Percentiles rank a stretch among this genome's conserved stretches.
These are phyloP conservation scores for Blastomyces parvus DNA, from an alignment of 2,329 filamentous ascomycete genomes.

Conservation along the genomic window DNA sequence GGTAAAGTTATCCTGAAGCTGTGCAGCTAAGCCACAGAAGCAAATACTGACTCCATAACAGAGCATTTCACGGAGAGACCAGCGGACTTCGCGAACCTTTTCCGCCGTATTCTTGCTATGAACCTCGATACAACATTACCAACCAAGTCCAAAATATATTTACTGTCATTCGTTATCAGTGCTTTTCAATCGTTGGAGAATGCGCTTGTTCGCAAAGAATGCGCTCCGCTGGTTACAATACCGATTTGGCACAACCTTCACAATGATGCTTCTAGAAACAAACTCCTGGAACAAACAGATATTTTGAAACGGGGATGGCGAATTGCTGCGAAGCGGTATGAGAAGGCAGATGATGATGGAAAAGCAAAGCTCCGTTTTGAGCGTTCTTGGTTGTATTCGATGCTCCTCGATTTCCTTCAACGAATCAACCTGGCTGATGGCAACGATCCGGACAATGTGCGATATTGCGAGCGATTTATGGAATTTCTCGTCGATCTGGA, in stretches of 20 bases:
- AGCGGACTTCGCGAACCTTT: conserved; percentile 76
- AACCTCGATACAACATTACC: conserved; percentile 62
- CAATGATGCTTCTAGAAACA: conserved; percentile 63
- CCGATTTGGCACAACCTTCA: conserved; percentile 91
- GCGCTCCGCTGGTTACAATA: conserved; percentile 87
- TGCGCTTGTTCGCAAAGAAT: conserved; percentile 84
- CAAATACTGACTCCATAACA: not conserved
- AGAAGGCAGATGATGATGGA: conserved; percentile 67
- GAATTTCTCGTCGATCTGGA: conserved; percentile 85
- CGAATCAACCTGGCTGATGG: conserved; percentile 51
- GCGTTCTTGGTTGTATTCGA: conserved; percentile 81
- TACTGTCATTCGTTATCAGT: conserved; percentile 82
- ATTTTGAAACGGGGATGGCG: conserved; percentile 85
- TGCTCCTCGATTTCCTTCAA: conserved; percentile 73
- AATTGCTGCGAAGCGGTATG: conserved; percentile 73
- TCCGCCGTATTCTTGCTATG: conserved; percentile 82
- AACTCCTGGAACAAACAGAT: conserved; percentile 60
- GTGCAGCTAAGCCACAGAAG: not conserved
- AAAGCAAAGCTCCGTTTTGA: conserved; percentile 82
- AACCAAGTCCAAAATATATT: conserved; percentile 60
- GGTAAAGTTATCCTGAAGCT: conserved; percentile 37
- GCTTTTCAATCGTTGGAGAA: conserved; percentile 92
- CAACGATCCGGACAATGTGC: conserved; percentile 49
- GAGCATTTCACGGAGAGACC: conserved; percentile 63
- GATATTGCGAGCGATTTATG: conserved; percentile 86